Evolutionary conservation across 2,329 filamentous ascomycete species (phyloP).

Genomic region (Knoxdaviesia proteae): DNA sequence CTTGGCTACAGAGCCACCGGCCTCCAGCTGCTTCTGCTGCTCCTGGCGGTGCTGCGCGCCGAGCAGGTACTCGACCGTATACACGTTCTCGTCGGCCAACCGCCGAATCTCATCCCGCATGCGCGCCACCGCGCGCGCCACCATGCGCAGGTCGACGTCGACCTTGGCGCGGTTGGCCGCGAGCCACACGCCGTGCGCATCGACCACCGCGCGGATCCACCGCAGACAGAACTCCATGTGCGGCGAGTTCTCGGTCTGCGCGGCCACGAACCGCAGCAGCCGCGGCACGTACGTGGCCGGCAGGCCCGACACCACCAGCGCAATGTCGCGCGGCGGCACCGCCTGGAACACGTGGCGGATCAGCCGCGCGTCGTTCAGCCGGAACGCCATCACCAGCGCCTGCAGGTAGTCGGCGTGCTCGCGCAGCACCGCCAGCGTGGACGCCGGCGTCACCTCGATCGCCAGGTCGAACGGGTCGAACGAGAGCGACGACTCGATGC

Average conservation of each 20-base stretch:
- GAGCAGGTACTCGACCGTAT: slow-evolving; percentile 68
- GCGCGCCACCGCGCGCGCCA: slow-evolving; percentile 59
- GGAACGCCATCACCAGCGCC: slow-evolving; percentile 90
- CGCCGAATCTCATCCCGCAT: slow-evolving; percentile 68
- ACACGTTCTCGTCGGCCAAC: slow-evolving; percentile 71
- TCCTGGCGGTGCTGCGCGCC: slow-evolving; percentile 19
- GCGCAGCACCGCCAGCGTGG: slow-evolving; percentile 49
- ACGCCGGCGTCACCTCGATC: slow-evolving; percentile 77
- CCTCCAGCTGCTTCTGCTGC: slow-evolving; percentile 9
- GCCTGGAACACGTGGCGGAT: slow-evolving; percentile 72
- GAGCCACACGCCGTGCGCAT: slow-evolving; percentile 68
- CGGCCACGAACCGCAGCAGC: slow-evolving; percentile 68
- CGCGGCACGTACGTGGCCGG: slow-evolving; percentile 73
- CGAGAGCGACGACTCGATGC: slow-evolving; percentile 59
- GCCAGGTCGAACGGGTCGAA: slow-evolving; percentile 96
- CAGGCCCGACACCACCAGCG: slow-evolving; percentile 56
- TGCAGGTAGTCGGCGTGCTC: slow-evolving; percentile 65
- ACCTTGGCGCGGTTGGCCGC: slow-evolving; percentile 61
- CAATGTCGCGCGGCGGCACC: slow-evolving; percentile 54
- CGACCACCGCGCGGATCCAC: slow-evolving; percentile 72
- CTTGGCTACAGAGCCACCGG: slow-evolving; percentile 5
- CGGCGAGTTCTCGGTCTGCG: slow-evolving; percentile 72
- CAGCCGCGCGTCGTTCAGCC: slow-evolving; percentile 68
- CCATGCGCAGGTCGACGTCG: slow-evolving; percentile 64
- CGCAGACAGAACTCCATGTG: slow-evolving; percentile 88